These are phyloP conservation scores for Ampelomyces quisqualis DNA, from an alignment of 2,329 filamentous ascomycete species.

Conservation along the genomic window DNA sequence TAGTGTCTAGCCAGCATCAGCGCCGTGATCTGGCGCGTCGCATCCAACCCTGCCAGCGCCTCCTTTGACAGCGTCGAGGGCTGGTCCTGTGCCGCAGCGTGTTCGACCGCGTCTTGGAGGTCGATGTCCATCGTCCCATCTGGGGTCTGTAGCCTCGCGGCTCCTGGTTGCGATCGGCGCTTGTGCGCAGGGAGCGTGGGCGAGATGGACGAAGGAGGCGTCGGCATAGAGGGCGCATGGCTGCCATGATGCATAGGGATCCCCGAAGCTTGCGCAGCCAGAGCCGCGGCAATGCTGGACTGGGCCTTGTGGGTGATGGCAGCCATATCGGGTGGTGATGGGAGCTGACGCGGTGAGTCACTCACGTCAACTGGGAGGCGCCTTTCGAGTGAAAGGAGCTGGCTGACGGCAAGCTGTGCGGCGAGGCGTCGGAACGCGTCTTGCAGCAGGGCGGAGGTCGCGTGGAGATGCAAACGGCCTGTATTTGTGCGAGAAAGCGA, in stretches of 20 bases:
- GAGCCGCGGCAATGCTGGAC: slow-evolving; percentile 46
- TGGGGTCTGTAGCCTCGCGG: slow-evolving; percentile 50
- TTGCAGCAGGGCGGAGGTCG: slow-evolving; percentile 6
- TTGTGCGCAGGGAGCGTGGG: slow-evolving; percentile 81
- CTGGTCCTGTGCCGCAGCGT: slow-evolving; percentile 49
- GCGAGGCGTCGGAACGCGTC: too few species aligned
- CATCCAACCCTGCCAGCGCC: slow-evolving; percentile 62
- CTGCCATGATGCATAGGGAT: slow-evolving; percentile 38
- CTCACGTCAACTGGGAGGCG: slow-evolving; percentile 20
- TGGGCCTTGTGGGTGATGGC: slow-evolving; percentile 38
- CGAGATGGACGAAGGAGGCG: slow-evolving; percentile 93
- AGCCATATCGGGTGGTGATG: slow-evolving; percentile 38
- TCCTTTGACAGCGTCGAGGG: slow-evolving; percentile 50
- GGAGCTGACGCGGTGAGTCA: slow-evolving; percentile 35
- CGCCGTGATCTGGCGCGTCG: slow-evolving; percentile 79
- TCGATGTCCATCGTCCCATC: slow-evolving; percentile 75
- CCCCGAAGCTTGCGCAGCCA: slow-evolving; percentile 34
- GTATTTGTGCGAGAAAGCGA: background rate
- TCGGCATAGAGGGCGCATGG: slow-evolving; percentile 65
- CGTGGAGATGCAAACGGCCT: slow-evolving; percentile 2
- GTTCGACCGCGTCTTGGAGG: slow-evolving; percentile 67
- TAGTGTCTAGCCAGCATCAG: slow-evolving; percentile 84
- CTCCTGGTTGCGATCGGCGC: slow-evolving; percentile 58
- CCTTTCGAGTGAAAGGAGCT: slow-evolving; percentile 22
- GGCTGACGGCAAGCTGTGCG: too few species aligned